Percentiles rank a stretch among this genome's conserved stretches.
phyloP scores from a whole-genome alignment of 352 stramenopile species.

The Aphanomyces invadans region DNA sequence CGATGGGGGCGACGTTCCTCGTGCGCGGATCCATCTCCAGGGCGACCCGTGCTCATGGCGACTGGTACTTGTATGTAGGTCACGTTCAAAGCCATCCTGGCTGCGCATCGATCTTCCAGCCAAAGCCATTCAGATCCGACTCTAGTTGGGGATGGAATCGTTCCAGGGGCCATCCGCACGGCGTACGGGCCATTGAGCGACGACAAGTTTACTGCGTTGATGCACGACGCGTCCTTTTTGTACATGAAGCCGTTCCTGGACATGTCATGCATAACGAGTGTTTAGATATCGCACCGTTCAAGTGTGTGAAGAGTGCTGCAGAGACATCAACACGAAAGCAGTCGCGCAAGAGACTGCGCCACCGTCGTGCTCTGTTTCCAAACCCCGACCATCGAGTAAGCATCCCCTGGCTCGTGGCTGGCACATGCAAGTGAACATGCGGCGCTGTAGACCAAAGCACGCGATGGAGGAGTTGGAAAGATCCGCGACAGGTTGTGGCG shows the following conservation, averaged over 20 bases:
- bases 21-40: too few species aligned
- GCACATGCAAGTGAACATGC: not conserved
- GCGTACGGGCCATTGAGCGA: not conserved
- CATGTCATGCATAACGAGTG: not conserved
- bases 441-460: not conserved
- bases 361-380: too few species aligned
- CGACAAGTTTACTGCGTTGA: constrained; percentile 3
- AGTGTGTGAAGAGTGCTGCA: constrained; percentile 14
- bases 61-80: too few species aligned
- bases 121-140: not conserved
- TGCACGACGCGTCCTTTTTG: constrained; percentile 6
- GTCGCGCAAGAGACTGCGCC: not conserved
- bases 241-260: not conserved
- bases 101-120: not conserved
- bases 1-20: not conserved
- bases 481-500: not conserved
- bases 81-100: constrained; percentile 10
- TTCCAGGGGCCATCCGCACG: not conserved
- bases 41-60: too few species aligned
- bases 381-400: too few species aligned
- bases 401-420: too few species aligned
- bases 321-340: constrained; percentile 9
- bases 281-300: constrained; percentile 3
- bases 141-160: too few species aligned
- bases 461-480: constrained; percentile 13